phyloP scores from a whole-genome alignment of 805 yeast genomes.

The Monosporozyma aquatica region DNA sequence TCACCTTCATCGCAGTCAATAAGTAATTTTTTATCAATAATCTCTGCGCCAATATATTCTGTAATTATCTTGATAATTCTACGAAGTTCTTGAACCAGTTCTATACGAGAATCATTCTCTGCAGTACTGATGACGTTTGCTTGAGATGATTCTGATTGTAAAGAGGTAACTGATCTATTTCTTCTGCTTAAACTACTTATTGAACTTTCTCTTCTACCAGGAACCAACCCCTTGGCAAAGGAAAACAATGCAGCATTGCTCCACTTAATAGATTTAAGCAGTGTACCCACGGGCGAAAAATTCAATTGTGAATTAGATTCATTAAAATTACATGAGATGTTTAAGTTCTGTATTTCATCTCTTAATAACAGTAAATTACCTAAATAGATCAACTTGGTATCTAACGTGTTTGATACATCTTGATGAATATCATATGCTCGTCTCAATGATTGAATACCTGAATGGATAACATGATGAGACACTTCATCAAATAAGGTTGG shows the following conservation, averaged over 20 bases:
- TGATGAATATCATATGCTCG: conserved; percentile 46
- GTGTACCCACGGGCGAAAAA: conserved; percentile 61
- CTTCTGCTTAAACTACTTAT: not conserved
- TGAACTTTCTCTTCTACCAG: conserved; percentile 1
- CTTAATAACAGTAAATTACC: conserved; percentile 64
- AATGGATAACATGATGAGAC: conserved; percentile 79
- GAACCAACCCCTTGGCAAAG: conserved; percentile 10
- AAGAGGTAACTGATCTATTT: not conserved
- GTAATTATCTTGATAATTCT: conserved; percentile 63
- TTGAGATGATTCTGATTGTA: not conserved
- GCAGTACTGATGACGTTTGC: not conserved
- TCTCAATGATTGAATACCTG: conserved; percentile 56
- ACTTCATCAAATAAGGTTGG: conserved; percentile 77
- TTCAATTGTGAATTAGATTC: conserved; percentile 58
- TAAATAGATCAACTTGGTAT: conserved; percentile 57
- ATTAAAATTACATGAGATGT: conserved; percentile 63
- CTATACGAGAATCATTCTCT: conserved; percentile 62
- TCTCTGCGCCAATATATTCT: conserved; percentile 41
- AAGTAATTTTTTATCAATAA: conserved; percentile 26
- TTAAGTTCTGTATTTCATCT: conserved; percentile 63
- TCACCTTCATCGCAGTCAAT: conserved; percentile 13
- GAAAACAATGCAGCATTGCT: conserved; percentile 9
- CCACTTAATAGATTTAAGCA: conserved; percentile 36
- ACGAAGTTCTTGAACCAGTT: conserved; percentile 64
- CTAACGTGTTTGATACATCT: conserved; percentile 29